Base-by-base conservation (phyloP, 225 moss, liverwort and hornwort species). In the Polytrichum formosum region DNA sequence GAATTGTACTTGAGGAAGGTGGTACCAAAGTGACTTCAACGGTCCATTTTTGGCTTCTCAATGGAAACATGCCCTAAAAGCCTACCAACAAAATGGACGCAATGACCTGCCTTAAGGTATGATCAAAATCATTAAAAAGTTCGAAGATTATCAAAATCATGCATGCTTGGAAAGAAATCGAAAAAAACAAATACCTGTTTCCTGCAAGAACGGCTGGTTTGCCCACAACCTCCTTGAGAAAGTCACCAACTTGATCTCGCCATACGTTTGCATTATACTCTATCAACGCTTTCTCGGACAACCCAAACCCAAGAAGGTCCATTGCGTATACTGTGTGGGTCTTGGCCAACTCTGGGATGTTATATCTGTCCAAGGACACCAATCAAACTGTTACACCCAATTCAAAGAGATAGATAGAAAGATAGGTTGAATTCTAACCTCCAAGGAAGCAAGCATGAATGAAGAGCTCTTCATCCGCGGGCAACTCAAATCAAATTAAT, bases 231-330 rank as follows among this genome's bases (percentile, higher is more conserved):
- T 98, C 91, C 61, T 70, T 84, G 66, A 94, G 75, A 53, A 98
- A 98, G 54, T 98, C 97, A 4, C 78, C 91, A 13, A 98, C 90
- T 83, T 98, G 94, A 68, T 94, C 97, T 71, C 84, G 85, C 97
- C 97, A 98, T 7, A 98, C 73, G 2, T 82, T 72, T 18, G 80
- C 74, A 72, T 27, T 66, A 61, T 98, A 98, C 6, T 94, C 81
- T 37, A 91, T 85, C 54, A 98, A 78, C 6, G 97, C 94, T 74
- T 98, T 98, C 64, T 98, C 97, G 1, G 91, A 92, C 84, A 85
- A 90, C 29, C 97, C 97, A 65, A 98, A 82, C 21, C 97, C 97
- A 66, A 98, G 70, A 56, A 98, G 85, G 65, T 98, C 97, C 92
- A 98, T 88, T 18, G 97, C 97, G 33, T 90, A 94, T 0, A 98